Evolutionary conservation across 441 rosid genomes (phyloP), one percentile per base, ranked within the genome.

Genomic region (Aleurites moluccanus): DNA sequence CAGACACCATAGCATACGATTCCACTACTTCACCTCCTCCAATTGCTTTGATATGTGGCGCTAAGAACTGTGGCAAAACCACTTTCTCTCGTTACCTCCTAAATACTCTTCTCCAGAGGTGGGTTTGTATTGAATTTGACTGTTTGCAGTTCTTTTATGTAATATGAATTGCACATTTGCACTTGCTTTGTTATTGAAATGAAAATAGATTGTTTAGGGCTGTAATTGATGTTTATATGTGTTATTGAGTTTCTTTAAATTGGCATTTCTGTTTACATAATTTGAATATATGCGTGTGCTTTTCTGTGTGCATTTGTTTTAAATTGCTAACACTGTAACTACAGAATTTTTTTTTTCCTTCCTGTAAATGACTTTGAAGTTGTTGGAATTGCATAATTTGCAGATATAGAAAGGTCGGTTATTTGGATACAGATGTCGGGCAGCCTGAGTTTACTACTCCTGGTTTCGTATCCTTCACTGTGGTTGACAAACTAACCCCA

Each of bases 361-460:
- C 21, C 28, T 21, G 3, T 47, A 33, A 68, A 10, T 49, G 45
- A 44, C 28, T 30, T 35, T 38, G n/a, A 30, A 55, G 35, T n/a
- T 75, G 52, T 60, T 10, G 25, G 38, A 57, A 47, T 64, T 57
- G 18, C 16, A 14, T 63, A 23, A 20, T 83, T 73, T 80, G 79
- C 89, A 93, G 99, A 79, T 91, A 89, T 79, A 86, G 78, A 75
- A 92, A 82, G 78, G 97, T 91, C 30, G 95, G 89, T 59, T 96
- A 88, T 80, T 88, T 93, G 92, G 98, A 96, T 80, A 87, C 91
- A 0, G 99, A 96, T 84, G 97, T 90, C 77, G 99, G 99, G 69
- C 98, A 96, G 84, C 89, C 99, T 61, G 98, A 96, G 80, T 93
- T 93, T 73, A 89, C 98, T 61, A 73, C 93, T 73, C 96, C 97